Evolutionary conservation across 2,329 filamentous ascomycete species (phyloP), one percentile per base, ranked within the genome.

Genomic region (Ceratocystis destructans): DNA sequence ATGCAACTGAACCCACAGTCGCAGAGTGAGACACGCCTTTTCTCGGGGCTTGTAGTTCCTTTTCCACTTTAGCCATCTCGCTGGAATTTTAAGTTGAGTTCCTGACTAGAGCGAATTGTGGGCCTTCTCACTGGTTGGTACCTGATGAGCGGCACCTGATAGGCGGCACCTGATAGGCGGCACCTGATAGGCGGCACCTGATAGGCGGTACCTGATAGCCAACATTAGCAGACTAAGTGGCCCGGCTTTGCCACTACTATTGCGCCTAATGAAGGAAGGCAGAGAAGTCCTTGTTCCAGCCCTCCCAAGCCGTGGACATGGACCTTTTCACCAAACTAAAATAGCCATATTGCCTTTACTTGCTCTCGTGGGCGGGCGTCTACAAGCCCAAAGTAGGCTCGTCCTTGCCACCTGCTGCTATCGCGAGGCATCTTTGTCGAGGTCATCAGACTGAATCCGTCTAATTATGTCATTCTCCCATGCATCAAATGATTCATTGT

Each of bases 11-110:
- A 6, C 6, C 25, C 15, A 53, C 33, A n/a, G 55, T 59, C 33
- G n/a, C 55, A 59, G 55, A 37, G 22, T 37, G 55, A 59, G 55
- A 59, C 55, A 59, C n/a, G 5, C 28, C 15, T 59, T 37, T 59
- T n/a, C 31, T 31, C 55, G 15, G 28, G 15, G 28, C 10, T 10
- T 12, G 25, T 17, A 37, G 55, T 20, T 59, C 25, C 28, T 57
- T 57, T 25, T n/a, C 22, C 6, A 33, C n/a, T 37, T 53, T 25
- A 10, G 33, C 28, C 33, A 1, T 7, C 33, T 4, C 15, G 8
- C 28, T 59, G 55, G 55, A 5, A 59, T 59, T 37, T 20, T n/a
- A 25, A 31, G 31, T 20, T 25, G n/a, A 59, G 55, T 59, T 59
- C 55, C 55, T 59, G 55, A 20, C 28, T 59, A 59, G 15, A 53